Evolutionary conservation across 192 early-diverging fungal species (phyloP), one percentile per base, ranked within the genome.

Genomic region (Endogone sp.): DNA sequence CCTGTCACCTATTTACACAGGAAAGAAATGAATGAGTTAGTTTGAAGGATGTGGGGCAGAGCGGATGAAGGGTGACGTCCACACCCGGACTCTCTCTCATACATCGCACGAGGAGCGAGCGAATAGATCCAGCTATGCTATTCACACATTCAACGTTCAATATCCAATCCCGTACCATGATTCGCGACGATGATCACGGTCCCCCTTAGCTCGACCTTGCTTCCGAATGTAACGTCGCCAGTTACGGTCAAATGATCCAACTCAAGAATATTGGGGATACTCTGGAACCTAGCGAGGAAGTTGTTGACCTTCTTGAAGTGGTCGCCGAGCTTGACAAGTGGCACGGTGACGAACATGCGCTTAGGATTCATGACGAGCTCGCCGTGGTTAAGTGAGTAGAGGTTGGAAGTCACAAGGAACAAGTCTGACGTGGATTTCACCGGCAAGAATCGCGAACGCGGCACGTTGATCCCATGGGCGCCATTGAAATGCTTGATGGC

Each of bases 181-280:
- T 97, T 99, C 30, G 98, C 95, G 22, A 99, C 98, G 78, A 99
- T 98, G 62, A 99, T 99, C 37, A 99, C 98, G 4, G 98, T 98
- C 60, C 97, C 93, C 71, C 88, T 84, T 20, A 99, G 82, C 9
- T 92, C 85, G 31, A 98, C 95, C 69, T 93, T 89, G 29, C 90
- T 82, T 37, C 98, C 96, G 77, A 99, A 99, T n/a, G 90, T 91
- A 22, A 99, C 98, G 80, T 98, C 96, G 26, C 98, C 98, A 4
- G 96, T 98, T 4, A 99, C 98, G 2, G 98, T 98, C 64, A 99
- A 76, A 73, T 99, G 98, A 76, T 99, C 98, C 16, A 99, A 85
- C 71, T 98, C 95, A 0, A 99, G 84, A 70, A 99, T 99, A 75
- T 97, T 90, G 44, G 98, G 98, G 54, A 92, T 92, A 37, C 85